Base-by-base conservation (phyloP, 352 stramenopile species). In the Phytophthora brassicae region DNA sequence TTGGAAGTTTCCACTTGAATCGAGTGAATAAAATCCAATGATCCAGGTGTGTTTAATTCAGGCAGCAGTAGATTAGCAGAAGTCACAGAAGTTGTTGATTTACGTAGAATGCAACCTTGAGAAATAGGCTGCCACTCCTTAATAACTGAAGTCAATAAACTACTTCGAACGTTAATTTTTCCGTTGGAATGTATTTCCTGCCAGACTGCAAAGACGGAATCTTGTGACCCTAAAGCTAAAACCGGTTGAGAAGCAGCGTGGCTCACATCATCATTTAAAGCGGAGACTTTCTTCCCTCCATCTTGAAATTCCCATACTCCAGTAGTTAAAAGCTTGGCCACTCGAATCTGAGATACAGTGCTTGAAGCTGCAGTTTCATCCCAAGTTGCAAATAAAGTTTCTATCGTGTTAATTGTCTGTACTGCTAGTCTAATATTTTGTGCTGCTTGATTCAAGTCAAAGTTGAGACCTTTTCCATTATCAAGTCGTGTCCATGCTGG, bases 1-100 rank as follows among this genome's bases (percentile, higher is more conserved):
- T 39, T 24, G 1, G 74, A 77, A 0, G 81, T 84, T 62, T 90
- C 84, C n/a, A 92, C 66, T 13, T 57, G 62, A 13, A 92, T 66
- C 9, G 65, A 53, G 8, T 72, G 74, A 1, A n/a, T 38, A 62
- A 84, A 90, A 46, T 88, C 77, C 17, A 92, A 56, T 3, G 81
- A 65, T 7, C 76, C 76, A 5, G 74, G 60, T 0, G 77, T 74
- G 33, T 80, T 80, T 14, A 82, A 20, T 11, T 73, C 57, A 3
- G 84, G 81, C 2, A 92, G 64, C 14, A 86, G 38, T 8, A 92
- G 31, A 43, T 76, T 83, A 0, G 68, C 73, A 8, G 68, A 38
- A 4, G 76, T 83, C 0, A 53, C 47, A 0, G 77, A 63, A 3
- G 53, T 53, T 0, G 74, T 75, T 0, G 77, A 84, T 12, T 68